Conservation (phyloP, 1,139 yeast species). For the Yamadazyma buinensis region DNA sequence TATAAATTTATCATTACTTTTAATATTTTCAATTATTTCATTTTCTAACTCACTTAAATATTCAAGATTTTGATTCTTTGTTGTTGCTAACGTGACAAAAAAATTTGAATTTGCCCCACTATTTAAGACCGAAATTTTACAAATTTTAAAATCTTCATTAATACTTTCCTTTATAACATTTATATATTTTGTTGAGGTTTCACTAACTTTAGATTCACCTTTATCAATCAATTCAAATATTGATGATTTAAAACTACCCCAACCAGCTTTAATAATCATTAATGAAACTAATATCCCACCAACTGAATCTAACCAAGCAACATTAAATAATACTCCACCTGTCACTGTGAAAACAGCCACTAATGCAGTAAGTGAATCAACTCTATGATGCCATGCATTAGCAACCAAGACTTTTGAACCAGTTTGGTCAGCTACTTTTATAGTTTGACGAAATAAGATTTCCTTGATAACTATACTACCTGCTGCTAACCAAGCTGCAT, state of each 20-base stretch:
- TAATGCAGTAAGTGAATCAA: constrained; percentile 88
- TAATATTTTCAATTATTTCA: constrained; percentile 21
- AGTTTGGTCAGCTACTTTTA: constrained; percentile 68
- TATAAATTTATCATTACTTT: constrained; percentile 30
- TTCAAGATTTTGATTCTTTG: constrained; percentile 14
- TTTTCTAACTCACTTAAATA: constrained; percentile 28
- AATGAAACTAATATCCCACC: constrained; percentile 87
- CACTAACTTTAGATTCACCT: constrained; percentile 33
- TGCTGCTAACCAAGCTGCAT: constrained; percentile 95
- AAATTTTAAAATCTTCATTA: constrained; percentile 25
- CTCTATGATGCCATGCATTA: constrained; percentile 98
- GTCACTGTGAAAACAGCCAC: constrained; percentile 89
- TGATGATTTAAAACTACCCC: constrained; percentile 66
- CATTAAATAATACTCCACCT: constrained; percentile 72
- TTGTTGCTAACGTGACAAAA: constrained; percentile 20
- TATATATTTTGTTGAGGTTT: constrained; percentile 25
- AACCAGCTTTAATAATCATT: constrained; percentile 81
- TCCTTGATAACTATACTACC: constrained; percentile 86
- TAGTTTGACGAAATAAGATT: constrained; percentile 77
- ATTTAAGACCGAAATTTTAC: constrained; percentile 52
- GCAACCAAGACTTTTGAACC: constrained; percentile 90
- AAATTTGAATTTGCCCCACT: constrained; percentile 67
- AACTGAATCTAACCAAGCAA: constrained; percentile 83
- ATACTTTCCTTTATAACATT: constrained; percentile 21
- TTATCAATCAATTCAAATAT: constrained; percentile 72